Evolutionary conservation across 108 stramenopile species (phyloP).

Genomic region (Skeletonema menzelii): DNA sequence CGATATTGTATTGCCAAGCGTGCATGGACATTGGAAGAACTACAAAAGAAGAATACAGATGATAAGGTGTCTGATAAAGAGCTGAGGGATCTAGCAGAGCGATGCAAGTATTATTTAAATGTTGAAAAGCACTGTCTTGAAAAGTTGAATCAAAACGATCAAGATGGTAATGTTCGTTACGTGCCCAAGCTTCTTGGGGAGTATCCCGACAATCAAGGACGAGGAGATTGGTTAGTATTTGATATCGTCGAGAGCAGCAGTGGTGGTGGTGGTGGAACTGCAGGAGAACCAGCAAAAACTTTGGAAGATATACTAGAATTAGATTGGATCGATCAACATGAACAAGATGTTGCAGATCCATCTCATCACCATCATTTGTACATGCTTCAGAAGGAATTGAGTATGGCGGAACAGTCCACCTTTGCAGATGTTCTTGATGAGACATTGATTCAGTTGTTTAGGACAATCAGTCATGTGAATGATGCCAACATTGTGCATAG

Average conservation of each 20-base stretch:
- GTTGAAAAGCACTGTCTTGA: slow-evolving; percentile 73
- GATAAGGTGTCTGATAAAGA: background rate
- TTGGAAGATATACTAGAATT: slow-evolving; percentile 64
- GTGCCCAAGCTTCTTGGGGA: slow-evolving; percentile 45
- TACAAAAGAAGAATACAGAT: background rate
- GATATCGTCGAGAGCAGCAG: slow-evolving; percentile 31
- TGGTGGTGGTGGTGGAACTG: background rate
- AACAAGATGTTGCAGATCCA: slow-evolving; percentile 26
- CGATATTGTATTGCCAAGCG: background rate
- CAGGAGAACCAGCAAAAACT: slow-evolving; percentile 29
- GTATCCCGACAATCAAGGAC: background rate
- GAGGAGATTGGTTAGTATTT: slow-evolving; percentile 72
- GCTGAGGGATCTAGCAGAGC: slow-evolving; percentile 8
- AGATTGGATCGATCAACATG: slow-evolving; percentile 16
- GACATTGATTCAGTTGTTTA: slow-evolving; percentile 45
- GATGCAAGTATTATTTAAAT: slow-evolving; percentile 73
- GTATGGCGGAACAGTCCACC: slow-evolving; percentile 40
- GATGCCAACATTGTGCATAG: slow-evolving; percentile 66
- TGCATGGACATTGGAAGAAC: background rate
- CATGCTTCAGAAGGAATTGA: slow-evolving; percentile 45
- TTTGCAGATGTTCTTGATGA: slow-evolving; percentile 62
- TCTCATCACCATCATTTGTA: slow-evolving; percentile 46
- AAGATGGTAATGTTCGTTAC: background rate
- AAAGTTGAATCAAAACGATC: slow-evolving; percentile 41
- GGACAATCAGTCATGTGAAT: slow-evolving; percentile 55